A percentile compares a stretch with the other conserved stretches of the same genome.
Evolutionary conservation across 805 yeast genomes (phyloP).

Genomic region (Candida rishiriensis): DNA sequence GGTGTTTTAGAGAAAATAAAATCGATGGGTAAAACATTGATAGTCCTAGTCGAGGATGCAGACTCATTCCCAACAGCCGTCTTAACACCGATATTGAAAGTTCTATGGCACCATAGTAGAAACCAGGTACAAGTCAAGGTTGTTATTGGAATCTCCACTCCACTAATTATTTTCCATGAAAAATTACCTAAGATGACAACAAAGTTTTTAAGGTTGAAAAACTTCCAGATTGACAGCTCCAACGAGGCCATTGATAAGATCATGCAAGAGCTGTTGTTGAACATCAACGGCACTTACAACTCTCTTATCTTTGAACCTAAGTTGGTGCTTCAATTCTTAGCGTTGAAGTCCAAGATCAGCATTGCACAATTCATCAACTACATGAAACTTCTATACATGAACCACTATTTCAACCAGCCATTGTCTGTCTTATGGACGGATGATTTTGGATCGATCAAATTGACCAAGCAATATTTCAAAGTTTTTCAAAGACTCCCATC

Average conservation of each 20-base stretch:
- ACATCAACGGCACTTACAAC: slow-evolving; percentile 27
- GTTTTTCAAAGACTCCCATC: slow-evolving; percentile 27
- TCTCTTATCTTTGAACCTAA: slow-evolving; percentile 31
- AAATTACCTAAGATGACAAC: slow-evolving; percentile 25
- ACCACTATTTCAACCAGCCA: slow-evolving; percentile 32
- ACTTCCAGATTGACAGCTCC: slow-evolving; percentile 29
- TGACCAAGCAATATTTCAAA: slow-evolving; percentile 21
- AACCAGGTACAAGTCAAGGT: slow-evolving; percentile 15
- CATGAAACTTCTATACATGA: slow-evolving; percentile 31
- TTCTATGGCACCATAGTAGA: slow-evolving; percentile 21
- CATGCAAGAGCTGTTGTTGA: slow-evolving; percentile 29
- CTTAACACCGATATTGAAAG: slow-evolving; percentile 20
- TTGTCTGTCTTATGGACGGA: slow-evolving; percentile 30
- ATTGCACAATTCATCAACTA: slow-evolving; percentile 26
- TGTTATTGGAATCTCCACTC: slow-evolving; percentile 32
- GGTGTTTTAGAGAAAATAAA: slow-evolving; percentile 17
- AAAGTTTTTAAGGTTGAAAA: slow-evolving; percentile 19
- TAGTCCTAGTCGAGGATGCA: slow-evolving; percentile 32
- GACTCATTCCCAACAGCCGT: slow-evolving; percentile 28
- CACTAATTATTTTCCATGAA: slow-evolving; percentile 31
- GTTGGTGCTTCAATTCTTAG: slow-evolving; percentile 24
- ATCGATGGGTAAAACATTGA: slow-evolving; percentile 10
- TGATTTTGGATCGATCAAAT: slow-evolving; percentile 21
- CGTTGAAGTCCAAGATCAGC: slow-evolving; percentile 23
- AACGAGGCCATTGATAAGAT: slow-evolving; percentile 27